Evolutionary conservation across 169 alveolate genomes (phyloP).

Genomic region (Plasmodium ovale): DNA sequence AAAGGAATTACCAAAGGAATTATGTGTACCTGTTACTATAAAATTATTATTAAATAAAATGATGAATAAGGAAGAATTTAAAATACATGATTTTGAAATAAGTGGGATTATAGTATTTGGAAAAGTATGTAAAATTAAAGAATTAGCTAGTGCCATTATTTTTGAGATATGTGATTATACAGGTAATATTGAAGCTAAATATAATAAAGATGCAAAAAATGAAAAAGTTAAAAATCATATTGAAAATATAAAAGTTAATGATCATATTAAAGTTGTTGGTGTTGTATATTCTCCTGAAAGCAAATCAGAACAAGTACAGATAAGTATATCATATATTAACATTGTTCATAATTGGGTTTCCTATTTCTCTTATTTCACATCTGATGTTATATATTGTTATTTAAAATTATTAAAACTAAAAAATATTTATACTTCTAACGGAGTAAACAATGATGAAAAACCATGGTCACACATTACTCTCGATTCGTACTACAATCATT

Average conservation of each 20-base stretch:
- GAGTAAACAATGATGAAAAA: conserved; percentile 47
- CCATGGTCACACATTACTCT: conserved; percentile 74
- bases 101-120: conserved; percentile 73
- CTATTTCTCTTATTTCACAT: conserved; percentile 68
- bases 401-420: conserved; percentile 67
- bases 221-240: conserved; percentile 67
- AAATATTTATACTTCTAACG: conserved; percentile 55
- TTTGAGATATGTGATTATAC: conserved; percentile 75
- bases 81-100: conserved; percentile 68
- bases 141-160: conserved; percentile 67
- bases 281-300: conserved; percentile 73
- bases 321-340: conserved; percentile 62
- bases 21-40: conserved; percentile 67
- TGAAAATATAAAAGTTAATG: conserved; percentile 59
- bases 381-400: conserved; percentile 64
- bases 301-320: conserved; percentile 55
- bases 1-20: conserved; percentile 58
- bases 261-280: conserved; percentile 69
- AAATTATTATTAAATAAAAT: conserved; percentile 68
- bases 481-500: conserved; percentile 45
- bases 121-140: conserved; percentile 41
- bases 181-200: conserved; percentile 76
- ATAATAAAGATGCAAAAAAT: conserved; percentile 76
- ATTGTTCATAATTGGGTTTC: conserved; percentile 68
- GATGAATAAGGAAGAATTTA: conserved; percentile 45